A percentile compares a stretch with the other conserved stretches of the same genome.
These are phyloP conservation scores for Acacia acuminata DNA, from an alignment of 306 rosid genomes.

Conservation along the genomic window DNA sequence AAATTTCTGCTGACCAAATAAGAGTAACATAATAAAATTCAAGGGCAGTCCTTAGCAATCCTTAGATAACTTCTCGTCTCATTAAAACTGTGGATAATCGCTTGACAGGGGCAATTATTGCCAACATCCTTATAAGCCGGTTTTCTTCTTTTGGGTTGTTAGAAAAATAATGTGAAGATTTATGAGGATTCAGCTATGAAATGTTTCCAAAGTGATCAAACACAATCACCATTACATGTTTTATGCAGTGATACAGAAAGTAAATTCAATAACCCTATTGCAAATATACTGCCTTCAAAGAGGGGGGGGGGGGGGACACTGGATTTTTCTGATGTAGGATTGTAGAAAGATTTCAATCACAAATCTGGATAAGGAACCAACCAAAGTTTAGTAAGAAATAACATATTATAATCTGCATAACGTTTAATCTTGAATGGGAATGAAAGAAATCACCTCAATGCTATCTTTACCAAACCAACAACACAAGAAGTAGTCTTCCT, in stretches of 20 bases:
- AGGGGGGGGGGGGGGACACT: background rate
- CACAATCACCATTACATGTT: background rate
- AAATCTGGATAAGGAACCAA: background rate
- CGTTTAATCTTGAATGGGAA: slow-evolving; percentile 25
- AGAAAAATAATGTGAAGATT: background rate
- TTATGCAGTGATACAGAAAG: background rate
- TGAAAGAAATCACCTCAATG: slow-evolving; percentile 65
- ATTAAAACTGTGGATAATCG: background rate
- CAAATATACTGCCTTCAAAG: background rate
- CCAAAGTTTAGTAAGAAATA: background rate
- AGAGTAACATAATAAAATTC: background rate
- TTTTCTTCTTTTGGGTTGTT: background rate
- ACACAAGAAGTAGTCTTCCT: slow-evolving; percentile 94
- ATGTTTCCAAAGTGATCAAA: background rate
- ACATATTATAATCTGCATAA: slow-evolving; percentile 14
- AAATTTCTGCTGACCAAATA: background rate
- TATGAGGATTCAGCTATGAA: background rate
- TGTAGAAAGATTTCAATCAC: slow-evolving; percentile 3
- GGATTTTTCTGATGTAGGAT: background rate
- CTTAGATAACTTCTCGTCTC: background rate
- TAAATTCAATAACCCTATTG: background rate
- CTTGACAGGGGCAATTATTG: background rate
- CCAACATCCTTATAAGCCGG: background rate
- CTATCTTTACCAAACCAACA: slow-evolving; percentile 96
- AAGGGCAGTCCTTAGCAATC: background rate